Evolutionary conservation across 345 rosid species (phyloP).

Genomic region (Passiflora organensis): DNA sequence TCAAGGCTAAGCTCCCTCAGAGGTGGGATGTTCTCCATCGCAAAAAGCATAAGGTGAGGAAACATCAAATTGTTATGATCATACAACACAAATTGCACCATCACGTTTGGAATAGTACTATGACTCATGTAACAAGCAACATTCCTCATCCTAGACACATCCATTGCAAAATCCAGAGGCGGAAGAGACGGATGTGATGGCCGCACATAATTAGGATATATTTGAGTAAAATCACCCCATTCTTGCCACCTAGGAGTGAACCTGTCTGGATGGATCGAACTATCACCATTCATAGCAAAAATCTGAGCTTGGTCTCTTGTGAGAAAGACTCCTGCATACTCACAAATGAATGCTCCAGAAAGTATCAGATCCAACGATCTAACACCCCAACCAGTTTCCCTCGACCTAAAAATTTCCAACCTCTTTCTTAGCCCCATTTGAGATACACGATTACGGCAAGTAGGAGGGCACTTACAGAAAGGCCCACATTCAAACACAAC

Average conservation of each 20-base stretch:
- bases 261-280: slow-evolving; percentile 62
- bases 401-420: slow-evolving; percentile 84
- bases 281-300: slow-evolving; percentile 75
- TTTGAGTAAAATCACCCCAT: slow-evolving; percentile 88
- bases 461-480: slow-evolving; percentile 68
- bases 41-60: slow-evolving; percentile 90
- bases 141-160: slow-evolving; percentile 90
- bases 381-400: slow-evolving; percentile 92
- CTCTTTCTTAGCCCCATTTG: slow-evolving; percentile 67
- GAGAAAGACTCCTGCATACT: slow-evolving; percentile 81
- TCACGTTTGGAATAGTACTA: slow-evolving; percentile 70
- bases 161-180: slow-evolving; percentile 88
- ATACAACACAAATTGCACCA: slow-evolving; percentile 75
- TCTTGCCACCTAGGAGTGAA: slow-evolving; percentile 64
- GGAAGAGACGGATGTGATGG: slow-evolving; percentile 65
- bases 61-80: slow-evolving; percentile 86
- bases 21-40: slow-evolving; percentile 86
- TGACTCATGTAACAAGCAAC: slow-evolving; percentile 94
- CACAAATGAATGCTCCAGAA: slow-evolving; percentile 87
- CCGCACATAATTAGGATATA: slow-evolving; percentile 44
- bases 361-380: slow-evolving; percentile 79
- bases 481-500: slow-evolving; percentile 76
- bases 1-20: slow-evolving; percentile 88
- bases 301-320: slow-evolving; percentile 84
- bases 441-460: slow-evolving; percentile 68